phyloP scores from a whole-genome alignment of 2,329 filamentous ascomycete species.

The Fusarium begoniae region DNA sequence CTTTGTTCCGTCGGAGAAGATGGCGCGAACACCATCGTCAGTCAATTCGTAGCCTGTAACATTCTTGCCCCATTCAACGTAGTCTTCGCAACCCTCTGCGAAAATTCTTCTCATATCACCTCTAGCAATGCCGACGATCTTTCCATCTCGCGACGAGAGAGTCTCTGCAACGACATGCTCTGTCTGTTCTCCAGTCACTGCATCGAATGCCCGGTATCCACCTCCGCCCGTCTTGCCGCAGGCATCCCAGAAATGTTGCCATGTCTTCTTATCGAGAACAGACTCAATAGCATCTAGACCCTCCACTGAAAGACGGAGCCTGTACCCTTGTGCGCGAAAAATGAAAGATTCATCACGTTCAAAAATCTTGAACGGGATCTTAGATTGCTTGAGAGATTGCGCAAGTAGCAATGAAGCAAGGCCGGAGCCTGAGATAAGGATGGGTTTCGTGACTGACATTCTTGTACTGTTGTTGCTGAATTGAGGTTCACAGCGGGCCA shows the following conservation, averaged over 20 bases:
- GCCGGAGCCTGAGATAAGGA: slow-evolving; percentile 57
- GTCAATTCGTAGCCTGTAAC: slow-evolving; percentile 69
- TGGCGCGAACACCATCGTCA: slow-evolving; percentile 60
- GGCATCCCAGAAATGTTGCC: slow-evolving; percentile 64
- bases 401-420: slow-evolving; percentile 56
- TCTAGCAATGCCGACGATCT: slow-evolving; percentile 68
- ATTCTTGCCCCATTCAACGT: slow-evolving; percentile 64
- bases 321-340: slow-evolving; percentile 70
- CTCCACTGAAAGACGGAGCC: slow-evolving; percentile 64
- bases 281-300: slow-evolving; percentile 69
- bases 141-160: slow-evolving; percentile 63
- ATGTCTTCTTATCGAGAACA: slow-evolving; percentile 59
- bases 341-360: slow-evolving; percentile 61
- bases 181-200: slow-evolving; percentile 60
- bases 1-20: slow-evolving; percentile 68
- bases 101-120: slow-evolving; percentile 71
- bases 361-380: slow-evolving; percentile 63
- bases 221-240: slow-evolving; percentile 68
- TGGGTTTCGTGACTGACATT: slow-evolving; percentile 44
- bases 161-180: slow-evolving; percentile 42
- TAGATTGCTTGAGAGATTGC: slow-evolving; percentile 52
- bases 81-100: slow-evolving; percentile 62
- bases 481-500: neutral
- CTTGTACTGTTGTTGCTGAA: neutral
- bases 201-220: slow-evolving; percentile 62